phyloP scores from a whole-genome alignment of 179 eudicot genomes.

The Sideroxylon spinosum region DNA sequence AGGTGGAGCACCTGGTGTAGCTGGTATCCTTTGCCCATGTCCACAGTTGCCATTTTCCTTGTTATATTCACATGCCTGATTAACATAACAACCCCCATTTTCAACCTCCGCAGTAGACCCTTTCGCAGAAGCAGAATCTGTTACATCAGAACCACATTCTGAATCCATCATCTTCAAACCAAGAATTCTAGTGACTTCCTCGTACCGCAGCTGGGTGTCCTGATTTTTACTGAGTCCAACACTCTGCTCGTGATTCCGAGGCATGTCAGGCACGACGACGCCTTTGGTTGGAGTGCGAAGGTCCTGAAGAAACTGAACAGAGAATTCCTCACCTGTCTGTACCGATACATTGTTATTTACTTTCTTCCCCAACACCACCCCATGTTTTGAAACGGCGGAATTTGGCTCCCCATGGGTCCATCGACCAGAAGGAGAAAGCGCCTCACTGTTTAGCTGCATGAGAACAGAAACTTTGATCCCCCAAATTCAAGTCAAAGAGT shows the following conservation, averaged over 20 bases:
- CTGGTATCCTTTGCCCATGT: conserved; percentile 19
- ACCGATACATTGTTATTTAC: conserved; percentile 46
- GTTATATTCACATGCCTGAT: conserved; percentile 25
- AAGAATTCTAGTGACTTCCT: conserved; percentile 54
- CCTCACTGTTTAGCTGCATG: conserved; percentile 38
- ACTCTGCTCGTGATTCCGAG: conserved; percentile 29
- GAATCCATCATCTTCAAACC: conserved; percentile 62
- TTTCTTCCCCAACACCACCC: conserved; percentile 26
- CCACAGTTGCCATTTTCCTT: conserved; percentile 22
- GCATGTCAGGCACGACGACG: conserved; percentile 15
- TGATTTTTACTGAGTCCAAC: conserved; percentile 34
- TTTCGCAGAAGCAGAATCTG: conserved; percentile 34
- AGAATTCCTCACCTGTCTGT: conserved; percentile 72
- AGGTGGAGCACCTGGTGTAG: conserved; percentile 20
- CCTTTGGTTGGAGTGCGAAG: conserved; percentile 37
- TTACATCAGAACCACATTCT: conserved; percentile 20
- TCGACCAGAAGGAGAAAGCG: conserved; percentile 29
- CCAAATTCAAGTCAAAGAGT: neutral
- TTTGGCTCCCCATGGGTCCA: conserved; percentile 29
- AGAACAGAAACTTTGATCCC: conserved; percentile 11
- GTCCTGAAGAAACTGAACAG: conserved; percentile 61
- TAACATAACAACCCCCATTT: conserved; percentile 34
- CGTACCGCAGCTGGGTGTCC: conserved; percentile 40
- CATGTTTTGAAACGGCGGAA: conserved; percentile 22
- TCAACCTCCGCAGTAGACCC: conserved; percentile 41